Percentiles rank a stretch among this genome's conserved stretches.
Conservation (phyloP, 371 early-diverging fungal genomes). For the Apophysomyces elegans region DNA sequence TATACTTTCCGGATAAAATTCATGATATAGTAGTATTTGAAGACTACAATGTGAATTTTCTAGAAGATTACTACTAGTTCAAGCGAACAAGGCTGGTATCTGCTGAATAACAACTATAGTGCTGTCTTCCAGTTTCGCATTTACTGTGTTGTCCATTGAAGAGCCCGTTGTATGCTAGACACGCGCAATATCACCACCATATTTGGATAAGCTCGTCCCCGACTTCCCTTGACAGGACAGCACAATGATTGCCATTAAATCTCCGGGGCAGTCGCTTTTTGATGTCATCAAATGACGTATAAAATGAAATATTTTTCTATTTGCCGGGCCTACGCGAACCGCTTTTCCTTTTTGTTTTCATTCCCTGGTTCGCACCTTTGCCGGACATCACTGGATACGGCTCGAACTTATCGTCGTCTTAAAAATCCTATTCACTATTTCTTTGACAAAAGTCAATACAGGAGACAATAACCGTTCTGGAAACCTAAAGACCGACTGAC, state of each 20-base stretch:
- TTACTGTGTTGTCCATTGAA: no score
- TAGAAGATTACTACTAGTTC: no score
- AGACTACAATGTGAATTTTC: no score
- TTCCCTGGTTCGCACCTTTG: constrained; percentile 18
- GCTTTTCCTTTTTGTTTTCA: constrained; percentile 15
- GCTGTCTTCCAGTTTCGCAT: no score
- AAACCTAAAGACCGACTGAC: constrained; percentile 11
- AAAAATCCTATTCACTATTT: constrained; percentile 2
- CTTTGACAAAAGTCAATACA: constrained; percentile 4
- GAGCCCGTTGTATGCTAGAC: no score
- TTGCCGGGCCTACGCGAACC: constrained; percentile 10
- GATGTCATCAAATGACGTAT: constrained; percentile 10
- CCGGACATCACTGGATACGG: constrained; percentile 23
- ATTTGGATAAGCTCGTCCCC: no score
- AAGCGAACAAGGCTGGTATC: no score
- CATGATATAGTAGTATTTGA: no score
- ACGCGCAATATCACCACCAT: no score
- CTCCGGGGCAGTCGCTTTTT: no score
- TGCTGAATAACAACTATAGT: no score
- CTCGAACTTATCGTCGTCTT: constrained; percentile 22
- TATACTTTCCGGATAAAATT: no score
- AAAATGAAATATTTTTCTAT: constrained; percentile 10
- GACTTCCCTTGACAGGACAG: not conserved
- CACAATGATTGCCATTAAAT: not conserved
- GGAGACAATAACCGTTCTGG: constrained; percentile 9